Percentiles rank a stretch among this genome's conserved stretches.
These are phyloP conservation scores for Botrytis paeoniae DNA, from an alignment of 2,329 filamentous ascomycete genomes.

Conservation along the genomic window DNA sequence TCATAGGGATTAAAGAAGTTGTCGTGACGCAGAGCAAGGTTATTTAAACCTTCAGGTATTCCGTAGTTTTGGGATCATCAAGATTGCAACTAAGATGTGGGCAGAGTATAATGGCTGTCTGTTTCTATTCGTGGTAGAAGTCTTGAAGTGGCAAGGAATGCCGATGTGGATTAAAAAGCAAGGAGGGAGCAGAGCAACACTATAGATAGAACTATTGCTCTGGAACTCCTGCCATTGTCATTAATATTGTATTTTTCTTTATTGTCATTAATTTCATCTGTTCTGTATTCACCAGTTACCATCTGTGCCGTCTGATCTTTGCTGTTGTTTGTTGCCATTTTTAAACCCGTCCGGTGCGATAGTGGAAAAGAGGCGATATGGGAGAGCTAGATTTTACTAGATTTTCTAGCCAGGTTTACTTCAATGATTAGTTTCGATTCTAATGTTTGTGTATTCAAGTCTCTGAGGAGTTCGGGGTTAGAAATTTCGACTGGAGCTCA, in stretches of 20 bases:
- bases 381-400: background rate
- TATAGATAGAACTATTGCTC: background rate
- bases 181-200: background rate
- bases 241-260: background rate
- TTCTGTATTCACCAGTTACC: background rate
- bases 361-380: accelerated
- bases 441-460: accelerated
- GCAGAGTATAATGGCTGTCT: background rate
- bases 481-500: too few species aligned
- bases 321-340: background rate
- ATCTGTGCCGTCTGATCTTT: background rate
- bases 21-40: background rate
- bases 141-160: background rate
- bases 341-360: background rate
- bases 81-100: background rate
- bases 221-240: background rate
- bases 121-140: background rate
- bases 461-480: too few species aligned
- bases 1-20: background rate
- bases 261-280: background rate
- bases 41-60: background rate
- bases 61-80: background rate
- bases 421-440: background rate
- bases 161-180: background rate
- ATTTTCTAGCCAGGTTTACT: too few species aligned